Conservation (phyloP, 2,329 filamentous ascomycete genomes). For the Zasmidium cellare region DNA sequence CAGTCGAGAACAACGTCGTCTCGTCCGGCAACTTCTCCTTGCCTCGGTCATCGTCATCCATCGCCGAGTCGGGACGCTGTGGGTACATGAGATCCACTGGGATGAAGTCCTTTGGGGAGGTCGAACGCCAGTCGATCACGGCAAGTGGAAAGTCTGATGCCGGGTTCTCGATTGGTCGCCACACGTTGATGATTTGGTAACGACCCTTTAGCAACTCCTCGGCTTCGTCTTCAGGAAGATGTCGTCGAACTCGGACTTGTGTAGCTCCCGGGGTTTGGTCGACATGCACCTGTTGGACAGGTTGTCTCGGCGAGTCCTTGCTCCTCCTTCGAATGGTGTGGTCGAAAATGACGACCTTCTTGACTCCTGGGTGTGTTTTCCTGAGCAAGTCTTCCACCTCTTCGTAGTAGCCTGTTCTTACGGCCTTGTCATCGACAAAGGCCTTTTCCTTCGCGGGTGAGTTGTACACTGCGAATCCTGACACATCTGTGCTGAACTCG, state of each 20-base stretch:
- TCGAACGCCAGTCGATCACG: constrained; percentile 64
- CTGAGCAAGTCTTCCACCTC: constrained; percentile 62
- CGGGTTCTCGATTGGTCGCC: constrained; percentile 65
- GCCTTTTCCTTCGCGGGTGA: constrained; percentile 54
- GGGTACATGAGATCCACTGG: constrained; percentile 65
- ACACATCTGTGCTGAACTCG: constrained; percentile 57
- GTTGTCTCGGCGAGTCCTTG: constrained; percentile 59
- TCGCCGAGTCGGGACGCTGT: constrained; percentile 38
- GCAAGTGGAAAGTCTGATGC: constrained; percentile 68
- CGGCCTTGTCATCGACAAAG: constrained; percentile 57
- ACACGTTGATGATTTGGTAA: constrained; percentile 70
- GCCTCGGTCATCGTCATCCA: constrained; percentile 54
- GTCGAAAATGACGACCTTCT: constrained; percentile 69
- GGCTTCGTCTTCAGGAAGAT: constrained; percentile 57
- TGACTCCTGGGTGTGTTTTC: constrained; percentile 55
- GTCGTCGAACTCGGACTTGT: constrained; percentile 61
- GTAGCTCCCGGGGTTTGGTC: constrained; percentile 69
- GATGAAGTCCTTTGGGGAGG: constrained; percentile 59
- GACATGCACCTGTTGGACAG: constrained; percentile 70
- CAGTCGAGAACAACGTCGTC: constrained; percentile 47
- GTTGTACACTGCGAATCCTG: constrained; percentile 59
- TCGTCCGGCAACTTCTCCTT: constrained; percentile 59
- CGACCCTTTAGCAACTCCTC: constrained; percentile 58
- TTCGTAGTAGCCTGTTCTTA: constrained; percentile 60
- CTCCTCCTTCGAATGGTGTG: constrained; percentile 65